Conservation (phyloP, 2,329 filamentous ascomycete genomes). For the Ophiostoma perfectum region DNA sequence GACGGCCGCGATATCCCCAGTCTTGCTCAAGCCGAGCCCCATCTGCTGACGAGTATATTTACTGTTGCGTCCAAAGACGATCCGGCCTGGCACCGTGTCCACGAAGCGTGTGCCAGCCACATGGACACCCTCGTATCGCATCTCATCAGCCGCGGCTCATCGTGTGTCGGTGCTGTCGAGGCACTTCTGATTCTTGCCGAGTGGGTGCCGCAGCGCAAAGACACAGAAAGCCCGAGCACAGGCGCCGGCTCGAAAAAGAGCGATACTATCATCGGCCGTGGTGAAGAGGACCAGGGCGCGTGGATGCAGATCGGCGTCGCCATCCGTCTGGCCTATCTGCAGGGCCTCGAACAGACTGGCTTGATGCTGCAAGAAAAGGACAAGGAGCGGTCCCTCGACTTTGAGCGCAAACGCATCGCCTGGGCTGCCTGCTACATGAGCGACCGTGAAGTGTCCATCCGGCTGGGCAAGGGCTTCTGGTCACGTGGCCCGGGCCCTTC, state of each 20-base stretch:
- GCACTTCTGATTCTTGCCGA: constrained; percentile 64
- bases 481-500: constrained; percentile 64
- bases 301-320: constrained; percentile 74
- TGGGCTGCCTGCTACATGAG: constrained; percentile 63
- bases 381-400: constrained; percentile 48
- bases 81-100: constrained; percentile 56
- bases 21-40: constrained; percentile 56
- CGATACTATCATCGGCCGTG: constrained; percentile 50
- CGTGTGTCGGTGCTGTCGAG: constrained; percentile 65
- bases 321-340: constrained; percentile 63
- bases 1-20: constrained; percentile 44
- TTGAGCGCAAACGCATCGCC: constrained; percentile 59
- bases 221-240: background rate
- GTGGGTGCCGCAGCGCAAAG: constrained; percentile 61
- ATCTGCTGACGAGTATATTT: constrained; percentile 64
- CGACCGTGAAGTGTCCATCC: constrained; percentile 63
- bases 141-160: constrained; percentile 60
- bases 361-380: constrained; percentile 48
- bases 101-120: constrained; percentile 61
- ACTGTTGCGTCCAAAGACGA: constrained; percentile 67
- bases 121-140: constrained; percentile 65
- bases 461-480: constrained; percentile 69
- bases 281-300: constrained; percentile 67
- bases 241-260: background rate
- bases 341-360: constrained; percentile 63